Base-by-base conservation (phyloP, 2,329 filamentous ascomycete species). In the Hymenotorrendiella dingleyae region DNA sequence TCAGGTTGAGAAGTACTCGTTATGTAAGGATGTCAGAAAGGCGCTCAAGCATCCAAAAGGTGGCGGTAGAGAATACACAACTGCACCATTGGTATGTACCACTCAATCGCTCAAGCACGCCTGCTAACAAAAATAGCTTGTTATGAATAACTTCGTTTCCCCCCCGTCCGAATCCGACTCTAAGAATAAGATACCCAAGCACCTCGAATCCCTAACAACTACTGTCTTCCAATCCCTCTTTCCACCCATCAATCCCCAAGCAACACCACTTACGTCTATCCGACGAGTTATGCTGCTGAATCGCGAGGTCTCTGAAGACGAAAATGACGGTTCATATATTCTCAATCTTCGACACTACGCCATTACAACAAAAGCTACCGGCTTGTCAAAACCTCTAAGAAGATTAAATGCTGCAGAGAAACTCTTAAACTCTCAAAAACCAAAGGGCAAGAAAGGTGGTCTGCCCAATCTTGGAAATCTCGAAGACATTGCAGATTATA, bases 161-260 rank as follows among this genome's bases (percentile, higher is more conserved):
- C 75, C 84, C 21, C 71, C 72, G 49, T 64, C 66, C 37, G 62
- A 67, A 43, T 62, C 74, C 33, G 76, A 80, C 44, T 66, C 76
- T 22, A 75, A 73, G 44, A 76, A 80, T 17, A 80, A 84, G 48
- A 82, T 94, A n/a, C 89, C 91, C 4, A 94, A 88, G 61, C 90
- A 96, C 55, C 85, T 98, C 59, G 93, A 98, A 67, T 84, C 85
- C 19, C 81, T 98, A 23, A 82, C 89, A 3, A 97, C 90, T 2
- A 94, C 89, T 34, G 82, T 96, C 58, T 98, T 97, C 67, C 91
- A 96, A 64, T 94, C 88, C 6, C 78, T 98, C 26, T 97, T 98
- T 59, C 91, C 93, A 4, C 87, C 90, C 1, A 96, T 98, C 64
- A 93, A 93, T 56, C 93, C 93, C 0, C 88, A 94, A 64, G 78